Conservation (phyloP, 441 rosid species). For the Adansonia grandidieri region DNA sequence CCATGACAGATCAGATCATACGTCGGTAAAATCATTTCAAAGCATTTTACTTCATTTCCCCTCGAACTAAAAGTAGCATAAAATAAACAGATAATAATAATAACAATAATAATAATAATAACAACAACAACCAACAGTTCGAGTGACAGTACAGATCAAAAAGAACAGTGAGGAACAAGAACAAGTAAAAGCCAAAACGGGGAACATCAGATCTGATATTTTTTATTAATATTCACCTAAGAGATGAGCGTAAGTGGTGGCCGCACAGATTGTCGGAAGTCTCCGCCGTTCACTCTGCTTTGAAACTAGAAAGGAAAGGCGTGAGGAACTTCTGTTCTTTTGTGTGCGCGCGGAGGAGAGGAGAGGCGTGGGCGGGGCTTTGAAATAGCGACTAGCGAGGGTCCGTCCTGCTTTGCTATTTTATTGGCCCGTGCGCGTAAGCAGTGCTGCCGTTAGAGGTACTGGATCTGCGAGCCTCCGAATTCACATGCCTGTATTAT, state of each 20-base stretch:
- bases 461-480: background rate
- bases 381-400: conserved; percentile 27
- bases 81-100: background rate
- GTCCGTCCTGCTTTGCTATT: background rate
- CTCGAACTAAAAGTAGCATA: background rate
- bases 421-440: conserved; percentile 18
- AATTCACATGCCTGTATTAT: background rate
- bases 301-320: conserved; percentile 29
- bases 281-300: conserved; percentile 48
- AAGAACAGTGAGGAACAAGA: background rate
- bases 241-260: conserved; percentile 17
- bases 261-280: conserved; percentile 26
- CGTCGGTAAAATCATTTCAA: background rate
- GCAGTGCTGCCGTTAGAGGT: background rate
- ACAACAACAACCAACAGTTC: background rate
- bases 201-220: conserved; percentile 31
- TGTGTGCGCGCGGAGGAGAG: conserved; percentile 25
- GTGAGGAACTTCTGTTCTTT: conserved; percentile 8
- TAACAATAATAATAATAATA: background rate
- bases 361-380: conserved; percentile 23
- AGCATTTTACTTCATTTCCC: background rate
- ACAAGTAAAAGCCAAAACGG: background rate
- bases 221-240: background rate
- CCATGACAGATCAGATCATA: background rate
- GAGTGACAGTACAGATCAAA: conserved; percentile 1